Conservation (phyloP, 305 asterid species). For the Solanum hybrid region DNA sequence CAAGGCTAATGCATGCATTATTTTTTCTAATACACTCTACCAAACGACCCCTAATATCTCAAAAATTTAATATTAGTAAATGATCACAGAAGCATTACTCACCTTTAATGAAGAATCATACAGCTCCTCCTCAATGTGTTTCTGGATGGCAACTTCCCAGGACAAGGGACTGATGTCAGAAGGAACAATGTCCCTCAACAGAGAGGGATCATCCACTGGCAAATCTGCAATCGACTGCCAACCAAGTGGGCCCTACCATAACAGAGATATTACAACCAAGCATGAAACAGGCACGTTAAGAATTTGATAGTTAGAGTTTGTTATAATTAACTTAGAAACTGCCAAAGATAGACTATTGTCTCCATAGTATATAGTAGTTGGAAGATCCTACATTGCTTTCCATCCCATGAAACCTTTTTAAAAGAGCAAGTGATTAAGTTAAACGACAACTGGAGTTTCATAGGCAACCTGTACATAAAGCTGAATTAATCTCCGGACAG, state of each 20-base stretch:
- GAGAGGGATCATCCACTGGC: constrained; percentile 54
- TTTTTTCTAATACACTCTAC: not conserved
- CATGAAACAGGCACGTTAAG: not conserved
- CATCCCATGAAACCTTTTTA: not conserved
- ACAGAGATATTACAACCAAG: constrained; percentile 9
- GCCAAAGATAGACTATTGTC: not conserved
- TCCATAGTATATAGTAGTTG: not conserved
- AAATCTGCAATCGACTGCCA: constrained; percentile 81
- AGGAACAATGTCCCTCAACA: constrained; percentile 64
- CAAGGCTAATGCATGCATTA: not conserved
- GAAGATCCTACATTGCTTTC: not conserved
- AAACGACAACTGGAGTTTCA: not conserved
- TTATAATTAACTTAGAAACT: not conserved
- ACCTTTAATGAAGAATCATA: constrained; percentile 85
- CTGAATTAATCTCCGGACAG: constrained; percentile 91
- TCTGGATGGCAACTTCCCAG: constrained; percentile 96
- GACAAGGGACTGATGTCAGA: constrained; percentile 72
- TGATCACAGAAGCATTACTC: constrained; percentile 8
- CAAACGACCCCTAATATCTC: not conserved
- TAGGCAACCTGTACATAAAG: constrained; percentile 75
- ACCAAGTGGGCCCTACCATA: constrained; percentile 80
- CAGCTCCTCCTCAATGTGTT: constrained; percentile 85
- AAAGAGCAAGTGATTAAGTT: not conserved
- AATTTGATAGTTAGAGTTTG: not conserved
- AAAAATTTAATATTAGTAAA: not conserved